Percentiles rank a stretch among this genome's conserved stretches.
These are phyloP conservation scores for Malus hybrid DNA, from an alignment of 331 rosid genomes.

Conservation along the genomic window DNA sequence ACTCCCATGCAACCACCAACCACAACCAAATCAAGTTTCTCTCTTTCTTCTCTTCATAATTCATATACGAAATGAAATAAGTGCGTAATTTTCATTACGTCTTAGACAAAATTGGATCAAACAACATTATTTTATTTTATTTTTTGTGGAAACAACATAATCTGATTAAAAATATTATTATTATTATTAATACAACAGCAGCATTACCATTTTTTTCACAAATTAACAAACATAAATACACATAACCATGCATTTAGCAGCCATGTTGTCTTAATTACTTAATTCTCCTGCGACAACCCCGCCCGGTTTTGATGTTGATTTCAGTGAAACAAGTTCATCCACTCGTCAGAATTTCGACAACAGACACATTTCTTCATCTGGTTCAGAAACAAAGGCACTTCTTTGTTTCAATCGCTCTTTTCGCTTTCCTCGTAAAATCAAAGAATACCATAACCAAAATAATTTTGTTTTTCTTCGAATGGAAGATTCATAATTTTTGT, in stretches of 20 bases:
- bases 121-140: not conserved
- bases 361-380: constrained; percentile 14
- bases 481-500: not conserved
- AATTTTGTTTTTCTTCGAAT: not conserved
- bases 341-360: constrained; percentile 9
- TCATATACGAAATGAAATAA: not conserved
- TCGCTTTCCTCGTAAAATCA: constrained; percentile 14
- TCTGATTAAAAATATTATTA: not conserved
- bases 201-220: not conserved
- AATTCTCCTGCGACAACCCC: not conserved
- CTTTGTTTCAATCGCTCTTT: constrained; percentile 19
- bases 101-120: not conserved
- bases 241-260: not conserved
- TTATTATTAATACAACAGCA: not conserved
- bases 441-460: not conserved
- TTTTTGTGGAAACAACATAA: not conserved
- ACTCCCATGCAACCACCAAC: not conserved
- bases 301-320: not conserved
- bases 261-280: not conserved
- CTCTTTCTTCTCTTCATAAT: not conserved
- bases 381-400: constrained; percentile 8
- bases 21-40: not conserved
- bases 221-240: not conserved
- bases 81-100: not conserved
- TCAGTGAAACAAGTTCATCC: not conserved